phyloP scores from a whole-genome alignment of 2,329 filamentous ascomycete species.

The Colletotrichum spinosum region DNA sequence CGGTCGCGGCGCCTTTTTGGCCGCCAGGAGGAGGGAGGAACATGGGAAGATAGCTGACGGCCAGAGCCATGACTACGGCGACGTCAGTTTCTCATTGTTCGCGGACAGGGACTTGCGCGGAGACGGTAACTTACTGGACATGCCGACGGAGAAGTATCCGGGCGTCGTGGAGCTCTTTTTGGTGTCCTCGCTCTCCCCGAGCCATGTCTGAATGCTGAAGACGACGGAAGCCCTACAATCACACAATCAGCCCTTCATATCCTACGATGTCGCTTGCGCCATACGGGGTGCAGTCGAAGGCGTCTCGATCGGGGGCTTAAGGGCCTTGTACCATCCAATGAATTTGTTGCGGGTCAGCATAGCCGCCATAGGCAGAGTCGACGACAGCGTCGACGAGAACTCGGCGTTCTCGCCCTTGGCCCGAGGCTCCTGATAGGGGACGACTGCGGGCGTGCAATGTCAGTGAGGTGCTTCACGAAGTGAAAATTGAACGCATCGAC shows the following conservation, averaged over 20 bases:
- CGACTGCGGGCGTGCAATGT: conserved; percentile 66
- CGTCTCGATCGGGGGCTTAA: neutral
- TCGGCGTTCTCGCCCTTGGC: conserved; percentile 74
- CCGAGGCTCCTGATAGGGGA: conserved; percentile 85
- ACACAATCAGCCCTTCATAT: conserved; percentile 20
- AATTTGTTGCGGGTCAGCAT: conserved; percentile 94
- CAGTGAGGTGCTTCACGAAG: conserved; percentile 24
- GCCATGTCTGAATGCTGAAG: conserved; percentile 81
- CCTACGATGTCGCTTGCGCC: conserved; percentile 6
- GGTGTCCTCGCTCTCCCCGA: conserved; percentile 77
- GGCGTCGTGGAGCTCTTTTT: conserved; percentile 76
- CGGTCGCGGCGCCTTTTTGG: conserved; percentile 41
- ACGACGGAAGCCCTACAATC: conserved; percentile 75
- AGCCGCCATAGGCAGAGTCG: conserved; percentile 93
- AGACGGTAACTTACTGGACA: conserved; percentile 72
- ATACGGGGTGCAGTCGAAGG: too few species aligned
- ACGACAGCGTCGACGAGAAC: conserved; percentile 76
- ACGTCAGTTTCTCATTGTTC: conserved; percentile 1
- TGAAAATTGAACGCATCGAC: conserved; percentile 42
- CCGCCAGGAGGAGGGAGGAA: conserved; percentile 57
- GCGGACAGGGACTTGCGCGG: neutral
- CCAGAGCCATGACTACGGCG: conserved; percentile 68
- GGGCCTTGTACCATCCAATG: conserved; percentile 69
- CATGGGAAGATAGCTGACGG: conserved; percentile 62
- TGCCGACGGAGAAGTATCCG: conserved; percentile 77